Percentiles rank a stretch among this genome's conserved stretches.
Conservation (phyloP, 441 rosid species). For the Gossypium gossypioides region DNA sequence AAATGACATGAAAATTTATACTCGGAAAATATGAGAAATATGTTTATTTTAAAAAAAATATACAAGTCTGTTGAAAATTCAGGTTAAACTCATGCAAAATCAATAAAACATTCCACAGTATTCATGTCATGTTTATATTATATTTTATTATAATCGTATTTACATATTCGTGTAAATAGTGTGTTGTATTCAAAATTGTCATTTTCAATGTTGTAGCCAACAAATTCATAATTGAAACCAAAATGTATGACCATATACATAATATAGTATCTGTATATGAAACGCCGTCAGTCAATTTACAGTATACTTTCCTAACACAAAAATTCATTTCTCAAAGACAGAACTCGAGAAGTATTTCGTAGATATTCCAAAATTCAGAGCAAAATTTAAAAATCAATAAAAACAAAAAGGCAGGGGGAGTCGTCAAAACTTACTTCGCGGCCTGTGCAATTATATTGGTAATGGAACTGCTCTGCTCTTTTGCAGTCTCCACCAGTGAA, state of each 20-base stretch:
- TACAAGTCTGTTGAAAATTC: neutral
- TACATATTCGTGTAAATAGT: neutral
- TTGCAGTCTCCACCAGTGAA: slow-evolving; percentile 59
- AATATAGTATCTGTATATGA: neutral
- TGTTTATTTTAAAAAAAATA: neutral
- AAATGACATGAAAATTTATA: neutral
- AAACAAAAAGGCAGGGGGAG: slow-evolving; percentile 8
- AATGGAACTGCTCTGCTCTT: slow-evolving; percentile 55
- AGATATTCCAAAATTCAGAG: neutral
- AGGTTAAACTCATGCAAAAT: neutral
- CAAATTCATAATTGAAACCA: neutral
- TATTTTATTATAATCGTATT: neutral
- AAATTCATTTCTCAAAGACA: slow-evolving; percentile 14
- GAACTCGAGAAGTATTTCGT: neutral
- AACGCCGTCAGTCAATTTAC: neutral
- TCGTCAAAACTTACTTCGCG: slow-evolving; percentile 33
- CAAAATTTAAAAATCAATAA: neutral
- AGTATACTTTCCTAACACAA: neutral
- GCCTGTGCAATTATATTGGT: slow-evolving; percentile 67
- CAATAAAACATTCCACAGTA: too few relatives aligned
- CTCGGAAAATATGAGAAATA: too few relatives aligned
- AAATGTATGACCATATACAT: neutral
- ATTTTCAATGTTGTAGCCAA: neutral
- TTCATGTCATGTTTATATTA: too few relatives aligned
- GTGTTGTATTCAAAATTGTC: neutral